These are phyloP conservation scores for Brasenia schreberi DNA, from an alignment of 164 flowering plant genomes.

Conservation along the genomic window DNA sequence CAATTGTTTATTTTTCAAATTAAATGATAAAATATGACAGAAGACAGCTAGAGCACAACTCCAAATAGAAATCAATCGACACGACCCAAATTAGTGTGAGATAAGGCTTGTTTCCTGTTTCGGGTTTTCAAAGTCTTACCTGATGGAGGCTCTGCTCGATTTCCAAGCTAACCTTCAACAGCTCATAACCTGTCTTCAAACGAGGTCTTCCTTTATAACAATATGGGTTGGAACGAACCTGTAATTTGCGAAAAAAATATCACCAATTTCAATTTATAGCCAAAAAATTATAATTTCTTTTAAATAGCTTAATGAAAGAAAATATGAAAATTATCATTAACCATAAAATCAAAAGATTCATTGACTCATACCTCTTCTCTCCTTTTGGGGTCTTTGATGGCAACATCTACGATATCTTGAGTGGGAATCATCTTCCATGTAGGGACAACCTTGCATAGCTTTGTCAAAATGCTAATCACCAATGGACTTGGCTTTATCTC, in stretches of 20 bases:
- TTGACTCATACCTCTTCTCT: constrained; percentile 38
- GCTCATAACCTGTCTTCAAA: constrained; percentile 54
- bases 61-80: no score
- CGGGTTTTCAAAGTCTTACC: constrained; percentile 17
- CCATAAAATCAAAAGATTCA: neutral
- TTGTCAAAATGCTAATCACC: constrained; percentile 28
- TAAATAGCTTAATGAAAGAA: no score
- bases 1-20: no score
- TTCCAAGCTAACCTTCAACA: constrained; percentile 36
- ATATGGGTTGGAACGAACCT: constrained; percentile 52
- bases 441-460: constrained; percentile 46
- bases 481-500: constrained; percentile 45
- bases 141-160: constrained; percentile 51
- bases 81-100: no score
- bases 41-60: no score
- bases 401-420: constrained; percentile 52
- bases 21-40: no score
- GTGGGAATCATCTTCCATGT: constrained; percentile 78
- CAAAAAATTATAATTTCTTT: no score
- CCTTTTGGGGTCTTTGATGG: constrained; percentile 45
- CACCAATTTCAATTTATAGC: no score
- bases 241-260: constrained; percentile 1
- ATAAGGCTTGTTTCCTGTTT: no score
- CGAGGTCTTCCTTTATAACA: constrained; percentile 86
- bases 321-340: no score